Evolutionary conservation across 2,329 filamentous ascomycete species (phyloP), one percentile per base, ranked within the genome.

Genomic region (Curvularia spicifera): DNA sequence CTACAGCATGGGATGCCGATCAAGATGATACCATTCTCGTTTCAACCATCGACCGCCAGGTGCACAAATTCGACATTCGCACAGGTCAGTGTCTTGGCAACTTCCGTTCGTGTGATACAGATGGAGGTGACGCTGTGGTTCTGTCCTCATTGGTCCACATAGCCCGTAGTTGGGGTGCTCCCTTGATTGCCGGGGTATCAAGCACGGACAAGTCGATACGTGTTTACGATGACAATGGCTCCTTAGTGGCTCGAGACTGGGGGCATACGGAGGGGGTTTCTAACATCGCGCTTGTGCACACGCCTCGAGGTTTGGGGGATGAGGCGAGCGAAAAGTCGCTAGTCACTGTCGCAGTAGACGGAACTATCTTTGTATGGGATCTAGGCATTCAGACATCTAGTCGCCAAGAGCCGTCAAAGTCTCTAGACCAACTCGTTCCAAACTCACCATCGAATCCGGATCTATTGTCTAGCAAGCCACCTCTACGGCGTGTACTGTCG

Each of bases 181-280:
- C 88, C 28, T 85, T 96, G 50, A 83, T 99, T 51, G 84, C 95
- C 18, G 93, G 92, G n/a, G 85, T 95, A 10, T 97, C 94, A 8
- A 93, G 93, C 67, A 97, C 91, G 0, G 95, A 99, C 76, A 99
- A 98, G 74, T 98, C 95, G 0, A 89, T 99, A 55, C 85, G 95
- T 35, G 81, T 99, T 15, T 99, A 99, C 70, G 91, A 97, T 66
- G 88, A 89, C 60, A 88, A 86, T 42, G 93, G 94, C 8, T 79
- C 81, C 1, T 89, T 99, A 56, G 79, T 98, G 28, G 90, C 93
- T 50, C 87, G 92, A 40, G 95, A 98, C 78, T 97, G 93, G 86
- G 95, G 95, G 1, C 95, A 99, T 68, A 97, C 93, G 0, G 93
- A 97, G 72, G 90, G 93, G 8, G 92, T 99, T 63, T 96, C 91